phyloP scores from a whole-genome alignment of 1,139 yeast species.

The Komagataea norvegica region DNA sequence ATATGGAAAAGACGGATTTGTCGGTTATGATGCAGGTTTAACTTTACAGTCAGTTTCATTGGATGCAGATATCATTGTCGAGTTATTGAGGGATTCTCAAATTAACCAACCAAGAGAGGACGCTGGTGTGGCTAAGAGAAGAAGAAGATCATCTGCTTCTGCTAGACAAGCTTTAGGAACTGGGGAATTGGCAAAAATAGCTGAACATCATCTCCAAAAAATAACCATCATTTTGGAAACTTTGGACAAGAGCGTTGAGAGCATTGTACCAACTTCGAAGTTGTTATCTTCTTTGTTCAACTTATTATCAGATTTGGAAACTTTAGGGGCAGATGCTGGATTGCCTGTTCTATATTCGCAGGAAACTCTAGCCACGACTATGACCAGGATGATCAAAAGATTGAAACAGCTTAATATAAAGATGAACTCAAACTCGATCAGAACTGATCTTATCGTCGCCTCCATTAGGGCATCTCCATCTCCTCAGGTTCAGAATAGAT shows the following conservation, averaged over 20 bases:
- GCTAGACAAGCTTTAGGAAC: constrained; percentile 72
- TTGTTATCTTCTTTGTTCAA: constrained; percentile 58
- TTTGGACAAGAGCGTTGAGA: constrained; percentile 45
- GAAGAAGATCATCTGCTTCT: constrained; percentile 75
- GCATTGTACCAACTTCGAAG: constrained; percentile 42
- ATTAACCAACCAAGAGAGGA: constrained; percentile 34
- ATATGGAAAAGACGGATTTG: constrained; percentile 37
- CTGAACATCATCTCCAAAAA: constrained; percentile 72
- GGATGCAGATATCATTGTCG: constrained; percentile 42
- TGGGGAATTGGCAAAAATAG: constrained; percentile 60
- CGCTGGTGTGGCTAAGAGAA: constrained; percentile 53
- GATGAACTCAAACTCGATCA: constrained; percentile 61
- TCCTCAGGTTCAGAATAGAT: constrained; percentile 91
- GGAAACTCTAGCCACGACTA: constrained; percentile 83
- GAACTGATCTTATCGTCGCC: constrained; percentile 88
- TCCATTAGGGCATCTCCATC: constrained; percentile 85
- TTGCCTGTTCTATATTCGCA: constrained; percentile 88
- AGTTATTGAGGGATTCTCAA: constrained; percentile 47
- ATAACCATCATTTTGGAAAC: constrained; percentile 78
- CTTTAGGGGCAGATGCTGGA: constrained; percentile 86
- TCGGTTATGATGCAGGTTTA: constrained; percentile 50
- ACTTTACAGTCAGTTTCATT: constrained; percentile 47
- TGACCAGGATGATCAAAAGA: constrained; percentile 62
- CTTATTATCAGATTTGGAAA: constrained; percentile 77
- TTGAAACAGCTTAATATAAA: constrained; percentile 37